phyloP scores from a whole-genome alignment of 2,329 filamentous ascomycete species.

The Metarhizium brunneum region DNA sequence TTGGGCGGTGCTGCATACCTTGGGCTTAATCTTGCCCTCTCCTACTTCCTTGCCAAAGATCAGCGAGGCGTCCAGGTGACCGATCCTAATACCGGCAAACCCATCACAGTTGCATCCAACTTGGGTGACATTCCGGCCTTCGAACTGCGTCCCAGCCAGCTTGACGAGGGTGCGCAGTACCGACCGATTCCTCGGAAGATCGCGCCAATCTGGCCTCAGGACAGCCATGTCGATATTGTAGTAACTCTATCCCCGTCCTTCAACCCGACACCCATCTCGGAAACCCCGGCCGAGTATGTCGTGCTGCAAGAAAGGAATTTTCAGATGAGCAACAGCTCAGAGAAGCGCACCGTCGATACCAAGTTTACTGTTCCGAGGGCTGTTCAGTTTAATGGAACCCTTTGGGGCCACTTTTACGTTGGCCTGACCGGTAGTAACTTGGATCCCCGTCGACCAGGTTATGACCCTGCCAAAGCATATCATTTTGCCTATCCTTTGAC shows the following conservation, averaged over 20 bases:
- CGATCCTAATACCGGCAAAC: constrained; percentile 39
- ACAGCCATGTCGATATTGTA: constrained; percentile 70
- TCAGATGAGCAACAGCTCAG: constrained; percentile 66
- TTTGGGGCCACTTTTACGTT: constrained; percentile 92
- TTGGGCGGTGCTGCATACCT: constrained; percentile 48
- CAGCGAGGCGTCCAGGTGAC: constrained; percentile 37
- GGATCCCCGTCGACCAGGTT: constrained; percentile 64
- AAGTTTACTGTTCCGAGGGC: constrained; percentile 66
- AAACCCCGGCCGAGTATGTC: constrained; percentile 56
- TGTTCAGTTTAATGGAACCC: constrained; percentile 84
- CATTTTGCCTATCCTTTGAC: constrained; percentile 81
- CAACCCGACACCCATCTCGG: constrained; percentile 56
- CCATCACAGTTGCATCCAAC: constrained; percentile 44
- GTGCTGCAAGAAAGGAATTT: constrained; percentile 77
- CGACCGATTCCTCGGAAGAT: constrained; percentile 59
- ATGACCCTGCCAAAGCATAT: constrained; percentile 67
- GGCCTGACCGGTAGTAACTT: constrained; percentile 65
- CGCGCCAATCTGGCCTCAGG: constrained; percentile 78
- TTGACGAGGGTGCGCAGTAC: constrained; percentile 54
- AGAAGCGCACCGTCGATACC: constrained; percentile 68
- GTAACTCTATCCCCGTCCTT: constrained; percentile 76
- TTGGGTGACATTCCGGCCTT: constrained; percentile 54
- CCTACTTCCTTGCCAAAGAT: constrained; percentile 40
- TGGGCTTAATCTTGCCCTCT: constrained; percentile 49
- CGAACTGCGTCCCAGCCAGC: constrained; percentile 49